Evolutionary conservation across 73 alveolate genomes (phyloP).

Genomic region (Loxodes magnus): DNA sequence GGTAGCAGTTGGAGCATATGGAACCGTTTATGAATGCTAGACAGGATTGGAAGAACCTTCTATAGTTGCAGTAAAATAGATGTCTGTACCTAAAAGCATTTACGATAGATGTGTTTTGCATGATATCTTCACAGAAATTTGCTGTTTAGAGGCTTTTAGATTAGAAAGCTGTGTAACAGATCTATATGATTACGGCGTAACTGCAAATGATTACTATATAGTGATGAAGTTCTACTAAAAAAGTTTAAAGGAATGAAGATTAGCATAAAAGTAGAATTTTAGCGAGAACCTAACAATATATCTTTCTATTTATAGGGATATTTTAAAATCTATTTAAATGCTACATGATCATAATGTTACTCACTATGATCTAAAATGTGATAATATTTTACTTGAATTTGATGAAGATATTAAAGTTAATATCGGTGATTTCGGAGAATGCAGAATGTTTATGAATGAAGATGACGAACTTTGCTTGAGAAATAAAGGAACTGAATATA

Average conservation of each 20-base stretch:
- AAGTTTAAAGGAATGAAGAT: conserved; percentile 89
- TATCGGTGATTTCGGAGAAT: conserved; percentile 94
- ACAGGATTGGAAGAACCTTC: conserved; percentile 80
- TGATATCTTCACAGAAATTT: conserved; percentile 92
- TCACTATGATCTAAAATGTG: conserved; percentile 96
- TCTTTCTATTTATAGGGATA: conserved; percentile 81
- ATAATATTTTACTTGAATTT: conserved; percentile 70
- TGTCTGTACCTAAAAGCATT: conserved; percentile 77
- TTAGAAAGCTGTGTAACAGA: conserved; percentile 87
- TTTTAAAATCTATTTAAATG: conserved; percentile 71
- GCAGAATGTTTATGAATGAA: conserved; percentile 87
- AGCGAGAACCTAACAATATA: conserved; percentile 76
- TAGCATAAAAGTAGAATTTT: conserved; percentile 45
- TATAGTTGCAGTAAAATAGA: conserved; percentile 88
- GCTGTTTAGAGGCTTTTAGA: conserved; percentile 88
- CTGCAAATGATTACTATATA: conserved; percentile 76
- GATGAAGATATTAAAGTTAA: conserved; percentile 67
- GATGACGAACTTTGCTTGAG: conserved; percentile 88
- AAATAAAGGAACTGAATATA: conserved; percentile 93
- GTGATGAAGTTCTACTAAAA: conserved; percentile 90
- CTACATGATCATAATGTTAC: conserved; percentile 84
- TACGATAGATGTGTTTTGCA: conserved; percentile 90
- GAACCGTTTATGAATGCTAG: conserved; percentile 80
- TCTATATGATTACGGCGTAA: conserved; percentile 94
- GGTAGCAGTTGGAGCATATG: conserved; percentile 95